Base-by-base conservation (phyloP, 768 basidiomycete genomes). In the Tylopilus balloui region DNA sequence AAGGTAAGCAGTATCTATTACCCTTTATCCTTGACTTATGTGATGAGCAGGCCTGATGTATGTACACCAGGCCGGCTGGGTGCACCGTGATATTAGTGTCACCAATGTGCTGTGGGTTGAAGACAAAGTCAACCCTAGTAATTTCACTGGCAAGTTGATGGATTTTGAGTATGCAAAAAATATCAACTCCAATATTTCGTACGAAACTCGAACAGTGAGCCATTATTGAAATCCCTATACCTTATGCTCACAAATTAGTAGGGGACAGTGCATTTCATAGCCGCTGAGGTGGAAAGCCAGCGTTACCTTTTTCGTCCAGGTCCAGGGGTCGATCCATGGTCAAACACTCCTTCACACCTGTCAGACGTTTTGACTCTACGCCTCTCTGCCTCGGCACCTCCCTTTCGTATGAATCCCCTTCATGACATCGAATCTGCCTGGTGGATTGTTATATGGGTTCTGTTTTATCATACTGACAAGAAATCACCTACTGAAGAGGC, bases 161-260 rank as follows among this genome's bases (percentile, higher is more conserved):
- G 57, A 59, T 40, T 42, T 59, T 2, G 50, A 58, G 25, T 55
- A 45, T 21, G 53, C 48, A 2, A 55, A 52, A 28, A 51, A 19
- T 7, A 13, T 48, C 2, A 13, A 17, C 19, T 47, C 39, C 0
- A 6, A 39, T 7, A 2, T 9, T 17, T 38, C 27, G 2, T 45
- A 50, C 5, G 17, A 55, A 4, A 25, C 36, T 47, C 50, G 36
- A 45, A 55, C 50, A 1, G 56, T 58, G 37, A 52, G 52, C 4
- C 4, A 13, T 29, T 32, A 12, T 34, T 8, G 2, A 34, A 37
- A 14, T 1, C 17, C 2, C 31, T 35, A 21, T 24, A 23, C n/a
- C 2, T 3, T 3, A 12, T 1, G 31, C 47, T 48, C 34, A 51
- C 12, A 19, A 19, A 19, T 17, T 17, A 0, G 32, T 32, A 57